These are phyloP conservation scores for Termitomyces titanicus DNA, from an alignment of 768 basidiomycete species.

Conservation along the genomic window DNA sequence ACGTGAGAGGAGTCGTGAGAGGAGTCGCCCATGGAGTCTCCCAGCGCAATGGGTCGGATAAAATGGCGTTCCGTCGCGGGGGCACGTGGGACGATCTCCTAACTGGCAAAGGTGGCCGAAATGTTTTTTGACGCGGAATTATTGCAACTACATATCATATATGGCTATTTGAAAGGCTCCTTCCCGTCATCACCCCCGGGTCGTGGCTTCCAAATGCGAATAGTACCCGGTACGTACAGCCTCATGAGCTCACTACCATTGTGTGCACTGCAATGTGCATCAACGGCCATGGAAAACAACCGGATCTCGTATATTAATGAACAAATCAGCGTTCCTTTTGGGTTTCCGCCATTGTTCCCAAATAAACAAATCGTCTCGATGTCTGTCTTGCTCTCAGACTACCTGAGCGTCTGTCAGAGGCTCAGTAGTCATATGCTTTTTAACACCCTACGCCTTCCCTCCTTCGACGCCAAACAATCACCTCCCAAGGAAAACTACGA, in stretches of 20 bases:
- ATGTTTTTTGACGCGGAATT: slow-evolving; percentile 14
- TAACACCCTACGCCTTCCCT: slow-evolving; percentile 30
- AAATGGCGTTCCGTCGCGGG: slow-evolving; percentile 12
- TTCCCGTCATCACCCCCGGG: slow-evolving; percentile 33
- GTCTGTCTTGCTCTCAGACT: slow-evolving; percentile 29
- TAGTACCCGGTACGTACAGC: slow-evolving; percentile 37
- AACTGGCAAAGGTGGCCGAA: slow-evolving; percentile 14
- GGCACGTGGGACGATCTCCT: slow-evolving; percentile 12
- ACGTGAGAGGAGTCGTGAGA: slow-evolving; percentile 24
- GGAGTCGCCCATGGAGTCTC: slow-evolving; percentile 7
- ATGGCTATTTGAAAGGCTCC: slow-evolving; percentile 33
- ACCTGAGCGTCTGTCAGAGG: slow-evolving; percentile 36
- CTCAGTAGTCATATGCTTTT: slow-evolving; percentile 33
- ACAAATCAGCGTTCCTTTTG: slow-evolving; percentile 19
- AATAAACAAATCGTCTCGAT: slow-evolving; percentile 21
- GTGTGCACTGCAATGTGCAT: slow-evolving; percentile 40
- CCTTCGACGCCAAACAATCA: slow-evolving; percentile 20
- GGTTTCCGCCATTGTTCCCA: slow-evolving; percentile 16
- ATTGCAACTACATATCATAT: slow-evolving; percentile 21
- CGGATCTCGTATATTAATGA: slow-evolving; percentile 44
- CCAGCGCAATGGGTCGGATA: too few relatives aligned
- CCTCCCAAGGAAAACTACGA: slow-evolving; percentile 7
- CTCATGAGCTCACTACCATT: slow-evolving; percentile 24
- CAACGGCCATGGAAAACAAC: slow-evolving; percentile 44
- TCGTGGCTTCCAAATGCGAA: slow-evolving; percentile 43